Evolutionary conservation across 768 basidiomycete genomes (phyloP).

Genomic region (Daedaleopsis sinensis): DNA sequence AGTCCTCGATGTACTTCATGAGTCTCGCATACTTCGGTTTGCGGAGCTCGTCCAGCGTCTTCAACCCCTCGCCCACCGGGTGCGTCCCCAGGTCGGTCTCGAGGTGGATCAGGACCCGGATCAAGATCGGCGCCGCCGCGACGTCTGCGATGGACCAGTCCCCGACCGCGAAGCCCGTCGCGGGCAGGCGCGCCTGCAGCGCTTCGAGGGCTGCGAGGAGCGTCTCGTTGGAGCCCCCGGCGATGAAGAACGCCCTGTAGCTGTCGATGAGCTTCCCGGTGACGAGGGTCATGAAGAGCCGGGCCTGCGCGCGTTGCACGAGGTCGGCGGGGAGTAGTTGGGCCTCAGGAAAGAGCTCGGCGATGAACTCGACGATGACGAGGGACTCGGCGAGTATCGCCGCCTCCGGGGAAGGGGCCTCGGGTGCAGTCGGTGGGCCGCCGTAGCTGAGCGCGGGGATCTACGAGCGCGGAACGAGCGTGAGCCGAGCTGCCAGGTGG

Average conservation of each 20-base stretch:
- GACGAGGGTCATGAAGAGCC: conserved; percentile 62
- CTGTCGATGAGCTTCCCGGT: conserved; percentile 46
- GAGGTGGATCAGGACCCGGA: conserved; percentile 46
- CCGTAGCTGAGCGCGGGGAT: conserved; percentile 63
- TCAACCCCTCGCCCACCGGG: conserved; percentile 48
- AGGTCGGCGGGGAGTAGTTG: conserved; percentile 56
- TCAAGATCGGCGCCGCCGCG: conserved; percentile 59
- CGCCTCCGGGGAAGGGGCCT: conserved; percentile 59
- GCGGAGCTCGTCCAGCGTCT: conserved; percentile 35
- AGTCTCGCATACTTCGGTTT: neutral
- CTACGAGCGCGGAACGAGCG: conserved; percentile 27
- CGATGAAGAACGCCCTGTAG: conserved; percentile 38
- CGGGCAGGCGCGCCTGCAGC: conserved; percentile 53
- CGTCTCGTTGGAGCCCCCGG: conserved; percentile 39
- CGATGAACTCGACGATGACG: conserved; percentile 66
- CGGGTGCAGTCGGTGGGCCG: conserved; percentile 54
- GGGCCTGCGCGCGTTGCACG: conserved; percentile 55
- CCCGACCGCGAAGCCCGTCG: conserved; percentile 42
- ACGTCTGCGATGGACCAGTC: conserved; percentile 66
- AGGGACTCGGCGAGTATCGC: conserved; percentile 64
- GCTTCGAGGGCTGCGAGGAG: conserved; percentile 47
- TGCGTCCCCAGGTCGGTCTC: conserved; percentile 59
- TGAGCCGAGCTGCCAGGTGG: neutral
- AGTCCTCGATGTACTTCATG: neutral
- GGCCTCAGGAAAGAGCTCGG: conserved; percentile 55